A percentile compares a stretch with the other conserved stretches of the same genome.
Conservation (phyloP, 345 rosid species). For the Aethionema arabicum region DNA sequence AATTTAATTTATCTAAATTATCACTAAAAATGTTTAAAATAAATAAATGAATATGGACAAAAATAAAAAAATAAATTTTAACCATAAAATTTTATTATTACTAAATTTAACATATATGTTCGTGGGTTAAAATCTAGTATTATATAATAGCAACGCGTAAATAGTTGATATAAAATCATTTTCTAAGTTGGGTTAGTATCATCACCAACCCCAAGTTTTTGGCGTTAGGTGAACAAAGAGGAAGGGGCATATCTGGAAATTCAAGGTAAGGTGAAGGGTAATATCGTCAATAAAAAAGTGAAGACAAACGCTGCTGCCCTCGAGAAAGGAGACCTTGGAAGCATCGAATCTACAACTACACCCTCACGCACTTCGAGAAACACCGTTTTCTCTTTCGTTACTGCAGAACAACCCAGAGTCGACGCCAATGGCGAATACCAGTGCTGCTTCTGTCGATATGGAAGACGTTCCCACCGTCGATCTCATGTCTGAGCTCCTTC, state of each 20-base stretch:
- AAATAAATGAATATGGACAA: no score
- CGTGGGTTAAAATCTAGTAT: no score
- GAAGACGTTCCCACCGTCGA: constrained; percentile 79
- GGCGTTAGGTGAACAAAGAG: background rate
- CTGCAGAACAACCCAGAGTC: background rate
- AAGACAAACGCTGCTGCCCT: constrained; percentile 12
- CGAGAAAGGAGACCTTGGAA: constrained; percentile 17
- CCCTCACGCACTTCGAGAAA: constrained; percentile 1
- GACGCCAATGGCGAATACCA: constrained; percentile 49
- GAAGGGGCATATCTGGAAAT: background rate
- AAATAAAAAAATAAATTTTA: no score
- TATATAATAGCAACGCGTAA: no score
- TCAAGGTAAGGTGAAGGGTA: constrained; percentile 8
- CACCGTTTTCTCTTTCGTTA: background rate
- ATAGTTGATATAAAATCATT: background rate
- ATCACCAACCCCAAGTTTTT: constrained; percentile 28
- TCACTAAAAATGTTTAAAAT: no score
- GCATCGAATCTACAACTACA: constrained; percentile 23
- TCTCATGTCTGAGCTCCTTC: constrained; percentile 93
- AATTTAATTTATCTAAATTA: no score
- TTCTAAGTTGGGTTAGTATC: constrained; percentile 8
- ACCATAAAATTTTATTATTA: no score
- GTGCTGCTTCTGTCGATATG: constrained; percentile 47
- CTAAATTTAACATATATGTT: no score
- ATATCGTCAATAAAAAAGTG: background rate